Base-by-base conservation (phyloP, 2,329 filamentous ascomycete genomes). In the Neofusicoccum cordaticola region DNA sequence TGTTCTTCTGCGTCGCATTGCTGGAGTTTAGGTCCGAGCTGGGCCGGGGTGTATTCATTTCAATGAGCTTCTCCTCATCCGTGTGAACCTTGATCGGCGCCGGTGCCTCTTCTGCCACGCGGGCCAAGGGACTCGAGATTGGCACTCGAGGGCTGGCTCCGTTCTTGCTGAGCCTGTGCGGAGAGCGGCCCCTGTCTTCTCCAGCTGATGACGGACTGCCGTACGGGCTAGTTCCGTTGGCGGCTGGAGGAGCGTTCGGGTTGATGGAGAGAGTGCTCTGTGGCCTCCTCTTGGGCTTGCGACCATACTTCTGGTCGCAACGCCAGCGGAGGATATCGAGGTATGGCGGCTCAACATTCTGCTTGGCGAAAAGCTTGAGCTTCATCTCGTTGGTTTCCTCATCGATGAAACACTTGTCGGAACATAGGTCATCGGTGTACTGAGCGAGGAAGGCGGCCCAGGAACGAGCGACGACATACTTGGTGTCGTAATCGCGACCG, bases 401-500 rank as follows among this genome's bases (percentile, higher is more conserved):
- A 69, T 98, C 93, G 62, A 99, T 90, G 71, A 88, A 91, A 83
- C 92, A 93, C 78, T 97, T 96, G 68, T 92, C 91, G 70, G 91
- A 95, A 80, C 86, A 88, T 71, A 99, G 82, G 73, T 99, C 95
- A 73, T 99, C 95, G 35, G 95, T 93, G 6, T 97, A 86, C 37
- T 88, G 86, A 58, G 93, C 93, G 19, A 99, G 80, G 74, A 99
- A 93, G 9, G 90, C 86, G 15, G 88, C 87, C 95, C 95, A 99
- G 0, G 94, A 98, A 67, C 91, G 88, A 35, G 95, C 91, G 64
- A 99, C 86, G 6, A 99, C 95, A 74, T 97, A 99, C 81, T 99
- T 99, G 79, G 92, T 97, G 75, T 99, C 95, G 79, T 97, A 99
- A 80, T 99, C 95, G 66, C 95, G 92, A 58, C 95, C 95, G 76